Conservation (phyloP, 2,329 filamentous ascomycete species). For the Samsoniella hepiali region DNA sequence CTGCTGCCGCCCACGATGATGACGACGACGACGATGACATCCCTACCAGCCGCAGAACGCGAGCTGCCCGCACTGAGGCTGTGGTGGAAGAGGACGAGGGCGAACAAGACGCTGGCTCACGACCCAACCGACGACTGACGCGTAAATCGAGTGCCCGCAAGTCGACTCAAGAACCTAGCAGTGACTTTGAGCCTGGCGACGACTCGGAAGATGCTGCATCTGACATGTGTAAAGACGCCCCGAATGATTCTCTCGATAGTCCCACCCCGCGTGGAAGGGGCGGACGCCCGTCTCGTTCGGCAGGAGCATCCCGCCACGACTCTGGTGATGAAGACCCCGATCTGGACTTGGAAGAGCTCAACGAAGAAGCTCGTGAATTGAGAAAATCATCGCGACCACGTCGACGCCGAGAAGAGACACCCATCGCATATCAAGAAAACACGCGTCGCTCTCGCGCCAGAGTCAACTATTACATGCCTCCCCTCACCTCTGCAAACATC, state of each 20-base stretch:
- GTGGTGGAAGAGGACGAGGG: constrained; percentile 31
- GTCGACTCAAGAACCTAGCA: constrained; percentile 52
- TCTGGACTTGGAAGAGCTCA: constrained; percentile 61
- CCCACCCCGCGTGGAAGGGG: constrained; percentile 49
- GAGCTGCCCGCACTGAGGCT: constrained; percentile 34
- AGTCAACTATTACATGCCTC: constrained; percentile 83
- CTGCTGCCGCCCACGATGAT: constrained; percentile 26
- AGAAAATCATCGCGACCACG: constrained; percentile 52
- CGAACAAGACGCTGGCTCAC: constrained; percentile 29
- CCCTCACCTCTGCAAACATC: constrained; percentile 58
- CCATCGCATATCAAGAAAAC: constrained; percentile 58
- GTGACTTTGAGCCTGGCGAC: constrained; percentile 59
- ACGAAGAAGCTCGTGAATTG: constrained; percentile 63
- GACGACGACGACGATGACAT: constrained; percentile 49
- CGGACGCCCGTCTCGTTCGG: constrained; percentile 39
- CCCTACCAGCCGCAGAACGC: constrained; percentile 46
- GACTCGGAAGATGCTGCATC: constrained; percentile 55
- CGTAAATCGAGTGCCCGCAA: constrained; percentile 43
- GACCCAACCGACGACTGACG: constrained; percentile 44
- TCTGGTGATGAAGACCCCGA: constrained; percentile 57
- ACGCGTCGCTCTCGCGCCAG: constrained; percentile 52
- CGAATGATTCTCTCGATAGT: constrained; percentile 46
- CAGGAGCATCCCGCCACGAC: constrained; percentile 47
- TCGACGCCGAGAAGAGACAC: constrained; percentile 49
- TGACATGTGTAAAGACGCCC: constrained; percentile 38